Evolutionary conservation across 108 stramenopile genomes (phyloP), one percentile per base, ranked within the genome.

Genomic region (Chaetoceros tenuissimus): DNA sequence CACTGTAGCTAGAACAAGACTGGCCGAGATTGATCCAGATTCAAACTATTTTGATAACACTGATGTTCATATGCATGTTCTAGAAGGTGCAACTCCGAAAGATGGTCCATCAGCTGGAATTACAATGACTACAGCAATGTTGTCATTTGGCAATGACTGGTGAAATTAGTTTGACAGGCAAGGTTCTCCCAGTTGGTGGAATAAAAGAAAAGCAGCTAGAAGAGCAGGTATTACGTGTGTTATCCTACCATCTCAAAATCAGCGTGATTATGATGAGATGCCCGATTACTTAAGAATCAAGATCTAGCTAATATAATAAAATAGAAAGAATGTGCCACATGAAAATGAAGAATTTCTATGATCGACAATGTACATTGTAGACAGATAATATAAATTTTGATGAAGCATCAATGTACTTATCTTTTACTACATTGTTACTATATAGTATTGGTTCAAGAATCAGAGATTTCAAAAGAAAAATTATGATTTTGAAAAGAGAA

Each of bases 141-240:
- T 98, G 19, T 94, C 94, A 96, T 69, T 63, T 99, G 31, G 98
- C 98, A 13, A 99, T 99, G 98, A 97, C 98, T 13, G 95, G 95
- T 1, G 95, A 94, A 67, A 68, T 94, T 0, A 82, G 78, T 49
- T 70, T 97, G n/a, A 97, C 94, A 0, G 95, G 95, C 5, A 95
- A 94, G 62, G 96, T 99, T 3, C 71, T 99, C 0, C 89, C 96
- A 0, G 95, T 99, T 21, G 98, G 98, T 22, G 98, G 98, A 8
- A 94, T 99, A 64, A 97, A 97, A 69, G 98, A 99, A 69, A 99
- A 99, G 98, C 95, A 2, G 98, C 97, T 5, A 66, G 96, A 28
- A 78, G 98, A 57, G 87, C 97, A 3, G 95, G 96, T 24, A 90
- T 97, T 18, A 85, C 67, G 3, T 81, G 75, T 16, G 74, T 99